Evolutionary conservation across 768 basidiomycete species (phyloP).

Genomic region (Amanita muscaria): DNA sequence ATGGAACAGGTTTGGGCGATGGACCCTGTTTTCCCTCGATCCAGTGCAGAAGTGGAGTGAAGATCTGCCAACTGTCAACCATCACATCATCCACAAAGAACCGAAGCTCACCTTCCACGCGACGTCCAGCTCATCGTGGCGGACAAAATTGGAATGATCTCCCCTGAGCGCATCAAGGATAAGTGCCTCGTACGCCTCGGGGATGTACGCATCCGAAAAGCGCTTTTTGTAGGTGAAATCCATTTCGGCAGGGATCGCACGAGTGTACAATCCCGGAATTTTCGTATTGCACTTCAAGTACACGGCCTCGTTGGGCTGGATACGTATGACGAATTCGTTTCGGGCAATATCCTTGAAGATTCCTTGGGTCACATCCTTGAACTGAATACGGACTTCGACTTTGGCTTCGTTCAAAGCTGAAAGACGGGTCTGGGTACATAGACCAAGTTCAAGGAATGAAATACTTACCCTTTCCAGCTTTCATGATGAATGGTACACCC

Average conservation of each 20-base stretch:
- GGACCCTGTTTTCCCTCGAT: slow-evolving; percentile 72
- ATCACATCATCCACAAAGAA: background rate
- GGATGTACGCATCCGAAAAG: slow-evolving; percentile 85
- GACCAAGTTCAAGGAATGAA: background rate
- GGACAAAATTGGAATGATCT: slow-evolving; percentile 99
- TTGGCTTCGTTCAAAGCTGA: slow-evolving; percentile 96
- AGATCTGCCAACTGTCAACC: slow-evolving; percentile 47
- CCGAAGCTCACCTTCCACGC: slow-evolving; percentile 80
- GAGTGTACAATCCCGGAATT: slow-evolving; percentile 82
- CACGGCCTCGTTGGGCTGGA: slow-evolving; percentile 93
- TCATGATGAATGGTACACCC: slow-evolving; percentile 96
- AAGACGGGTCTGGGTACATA: background rate
- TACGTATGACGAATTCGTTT: slow-evolving; percentile 95
- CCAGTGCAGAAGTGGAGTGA: slow-evolving; percentile 93
- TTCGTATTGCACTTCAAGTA: slow-evolving; percentile 97
- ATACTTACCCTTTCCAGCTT: slow-evolving; percentile 87
- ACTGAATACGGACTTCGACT: slow-evolving; percentile 96
- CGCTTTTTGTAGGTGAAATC: slow-evolving; percentile 96
- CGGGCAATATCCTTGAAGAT: slow-evolving; percentile 95
- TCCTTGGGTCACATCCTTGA: slow-evolving; percentile 93
- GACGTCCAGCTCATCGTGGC: slow-evolving; percentile 92
- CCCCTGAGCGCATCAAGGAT: slow-evolving; percentile 94
- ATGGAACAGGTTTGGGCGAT: slow-evolving; percentile 62
- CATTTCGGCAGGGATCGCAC: slow-evolving; percentile 93
- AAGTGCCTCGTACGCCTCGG: slow-evolving; percentile 93